Evolutionary conservation across 1,284 basidiomycete genomes (phyloP), one percentile per base, ranked within the genome.

Genomic region (Coriolopsis trogii): DNA sequence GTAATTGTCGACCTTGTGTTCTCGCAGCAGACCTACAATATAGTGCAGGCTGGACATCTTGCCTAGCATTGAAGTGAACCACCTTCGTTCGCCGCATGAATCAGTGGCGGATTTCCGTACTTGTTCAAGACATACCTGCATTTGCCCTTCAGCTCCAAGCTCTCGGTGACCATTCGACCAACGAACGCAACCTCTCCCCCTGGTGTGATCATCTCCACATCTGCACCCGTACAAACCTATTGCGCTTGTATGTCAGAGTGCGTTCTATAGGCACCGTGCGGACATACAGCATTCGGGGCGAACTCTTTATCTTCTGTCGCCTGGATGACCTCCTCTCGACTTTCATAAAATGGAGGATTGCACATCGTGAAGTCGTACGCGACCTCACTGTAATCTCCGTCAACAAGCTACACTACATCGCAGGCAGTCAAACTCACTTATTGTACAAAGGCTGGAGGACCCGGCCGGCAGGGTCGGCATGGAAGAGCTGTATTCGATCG

Each of bases 21-120:
- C 62, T 37, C 78, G 78, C 13, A 98, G 70, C 3, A 77, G 62
- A 0, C 71, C 71, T 0, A 94, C 79, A 1, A 98, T 67, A 1
- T 79, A 70, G 0, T 68, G 67, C 3, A 97, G 74, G 15, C 91
- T 93, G 0, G 88, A 81, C 64, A 91, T 76, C 63, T 92, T 95
- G 1, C 95, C 95, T 0, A 98, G 76, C 80, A 98, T 87, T 9
- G 91, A 93, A 0, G 95, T 95, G 66, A 85, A 98, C 95, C 93
- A 97, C 44, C 91, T 93, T 44, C 25, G 2, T n/a, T 29, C 1
- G 47, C 12, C n/a, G n/a, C n/a, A n/a, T n/a, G n/a, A n/a, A n/a
- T n/a, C n/a, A n/a, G n/a, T n/a, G n/a, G n/a, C n/a, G n/a, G n/a
- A n/a, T n/a, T n/a, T n/a, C n/a, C n/a, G n/a, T n/a, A n/a, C n/a